These are phyloP conservation scores for Penicillium expansum DNA, from an alignment of 2,329 filamentous ascomycete species.

Conservation along the genomic window DNA sequence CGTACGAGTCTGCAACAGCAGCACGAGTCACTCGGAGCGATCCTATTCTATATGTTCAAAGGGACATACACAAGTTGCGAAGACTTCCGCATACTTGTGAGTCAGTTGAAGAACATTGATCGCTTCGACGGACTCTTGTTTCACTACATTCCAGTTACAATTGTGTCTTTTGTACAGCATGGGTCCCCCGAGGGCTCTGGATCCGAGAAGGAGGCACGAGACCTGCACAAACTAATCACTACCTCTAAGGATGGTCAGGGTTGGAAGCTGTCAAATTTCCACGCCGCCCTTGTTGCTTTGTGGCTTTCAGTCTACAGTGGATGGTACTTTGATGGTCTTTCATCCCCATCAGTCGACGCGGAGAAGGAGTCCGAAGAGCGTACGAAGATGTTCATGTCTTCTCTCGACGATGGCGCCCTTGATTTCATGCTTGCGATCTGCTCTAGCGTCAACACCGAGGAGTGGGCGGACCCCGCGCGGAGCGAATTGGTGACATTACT, in stretches of 20 bases:
- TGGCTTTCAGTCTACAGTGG: conserved; percentile 95
- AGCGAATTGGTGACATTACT: conserved; percentile 78
- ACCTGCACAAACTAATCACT: conserved; percentile 67
- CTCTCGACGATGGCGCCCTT: conserved; percentile 83
- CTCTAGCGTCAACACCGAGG: conserved; percentile 72
- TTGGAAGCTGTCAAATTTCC: conserved; percentile 73
- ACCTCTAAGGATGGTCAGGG: conserved; percentile 63
- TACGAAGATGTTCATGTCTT: conserved; percentile 69
- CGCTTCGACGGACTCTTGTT: conserved; percentile 72
- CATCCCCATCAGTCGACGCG: conserved; percentile 62
- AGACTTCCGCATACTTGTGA: conserved; percentile 72
- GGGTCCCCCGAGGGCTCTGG: conserved; percentile 72
- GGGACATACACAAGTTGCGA: conserved; percentile 65
- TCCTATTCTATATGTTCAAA: conserved; percentile 75
- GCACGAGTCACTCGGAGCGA: conserved; percentile 82
- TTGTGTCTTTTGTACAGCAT: conserved; percentile 72
- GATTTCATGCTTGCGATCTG: conserved; percentile 87
- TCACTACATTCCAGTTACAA: conserved; percentile 78
- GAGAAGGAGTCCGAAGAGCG: conserved; percentile 66
- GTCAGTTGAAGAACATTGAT: conserved; percentile 66
- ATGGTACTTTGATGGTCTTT: conserved; percentile 73
- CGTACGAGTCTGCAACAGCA: conserved; percentile 77
- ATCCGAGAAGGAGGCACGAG: conserved; percentile 65
- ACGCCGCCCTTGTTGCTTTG: conserved; percentile 74
- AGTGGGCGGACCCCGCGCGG: conserved; percentile 86